phyloP scores from a whole-genome alignment of 768 basidiomycete genomes.

The Lentinula lateritia region DNA sequence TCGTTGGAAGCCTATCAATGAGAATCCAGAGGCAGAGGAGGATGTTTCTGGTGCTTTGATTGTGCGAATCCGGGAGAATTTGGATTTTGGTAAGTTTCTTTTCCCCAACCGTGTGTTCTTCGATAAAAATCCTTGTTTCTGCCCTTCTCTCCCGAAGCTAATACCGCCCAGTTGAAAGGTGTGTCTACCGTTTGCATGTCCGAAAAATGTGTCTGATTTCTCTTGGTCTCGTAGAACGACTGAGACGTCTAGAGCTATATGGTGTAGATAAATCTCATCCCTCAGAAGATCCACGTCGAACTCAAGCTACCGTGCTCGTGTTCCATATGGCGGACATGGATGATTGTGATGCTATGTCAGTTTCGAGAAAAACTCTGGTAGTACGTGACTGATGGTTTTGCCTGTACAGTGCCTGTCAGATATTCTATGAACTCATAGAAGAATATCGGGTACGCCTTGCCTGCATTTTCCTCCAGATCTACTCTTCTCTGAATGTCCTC shows the following conservation, averaged over 20 bases:
- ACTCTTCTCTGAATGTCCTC: not conserved
- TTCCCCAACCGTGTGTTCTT: not conserved
- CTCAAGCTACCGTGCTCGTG: conserved; percentile 71
- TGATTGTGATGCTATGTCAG: conserved; percentile 85
- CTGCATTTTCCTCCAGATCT: not conserved
- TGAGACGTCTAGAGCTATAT: conserved; percentile 84
- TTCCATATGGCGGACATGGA: conserved; percentile 95
- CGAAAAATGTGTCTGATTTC: not conserved
- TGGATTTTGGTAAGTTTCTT: conserved; percentile 72
- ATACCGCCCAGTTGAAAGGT: conserved; percentile 94
- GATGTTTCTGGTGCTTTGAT: conserved; percentile 79
- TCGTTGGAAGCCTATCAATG: conserved; percentile 85
- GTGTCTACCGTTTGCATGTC: conserved; percentile 4
- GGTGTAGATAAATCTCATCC: conserved; percentile 79
- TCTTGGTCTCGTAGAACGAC: conserved; percentile 45
- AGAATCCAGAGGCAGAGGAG: conserved; percentile 81
- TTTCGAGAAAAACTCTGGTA: not conserved
- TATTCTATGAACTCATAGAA: conserved; percentile 72
- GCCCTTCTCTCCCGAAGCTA: conserved; percentile 44
- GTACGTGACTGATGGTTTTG: conserved; percentile 5
- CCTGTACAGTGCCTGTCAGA: conserved; percentile 65
- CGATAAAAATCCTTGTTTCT: not conserved
- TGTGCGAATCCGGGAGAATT: conserved; percentile 80
- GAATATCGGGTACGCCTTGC: conserved; percentile 60
- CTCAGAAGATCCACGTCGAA: conserved; percentile 76